A percentile compares a stretch with the other conserved stretches of the same genome.
Conservation (phyloP, 2,329 filamentous ascomycete species). For the Ascochyta viciae-villosae region DNA sequence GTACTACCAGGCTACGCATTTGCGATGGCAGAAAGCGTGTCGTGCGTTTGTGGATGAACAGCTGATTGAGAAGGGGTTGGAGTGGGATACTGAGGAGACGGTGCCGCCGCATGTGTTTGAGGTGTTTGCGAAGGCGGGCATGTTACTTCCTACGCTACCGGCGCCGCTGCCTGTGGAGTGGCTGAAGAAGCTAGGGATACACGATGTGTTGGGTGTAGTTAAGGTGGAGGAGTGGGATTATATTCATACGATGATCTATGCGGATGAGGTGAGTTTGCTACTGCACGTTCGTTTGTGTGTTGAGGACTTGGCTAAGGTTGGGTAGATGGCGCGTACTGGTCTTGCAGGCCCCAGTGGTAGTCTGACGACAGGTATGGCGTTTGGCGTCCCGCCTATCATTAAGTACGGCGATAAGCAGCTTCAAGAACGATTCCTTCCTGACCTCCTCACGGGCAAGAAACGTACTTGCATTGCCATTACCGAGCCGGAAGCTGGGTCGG, state of each 20-base stretch:
- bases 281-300: not conserved
- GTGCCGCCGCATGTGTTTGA: constrained; percentile 70
- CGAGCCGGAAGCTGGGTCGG: constrained; percentile 75
- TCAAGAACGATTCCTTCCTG: constrained; percentile 73
- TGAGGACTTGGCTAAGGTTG: constrained; percentile 5
- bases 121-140: constrained; percentile 69
- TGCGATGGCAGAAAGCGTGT: constrained; percentile 71
- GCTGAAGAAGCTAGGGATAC: constrained; percentile 70
- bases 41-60: constrained; percentile 71
- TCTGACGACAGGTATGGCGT: constrained; percentile 75
- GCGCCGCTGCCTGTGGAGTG: constrained; percentile 72
- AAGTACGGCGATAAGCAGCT: constrained; percentile 70
- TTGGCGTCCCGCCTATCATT: constrained; percentile 73
- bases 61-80: constrained; percentile 66
- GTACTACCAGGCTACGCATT: constrained; percentile 72
- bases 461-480: constrained; percentile 79
- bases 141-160: constrained; percentile 74
- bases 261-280: constrained; percentile 62
- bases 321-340: constrained; percentile 68
- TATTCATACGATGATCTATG: constrained; percentile 73
- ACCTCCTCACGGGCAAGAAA: constrained; percentile 70
- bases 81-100: constrained; percentile 72
- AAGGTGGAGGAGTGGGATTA: constrained; percentile 78
- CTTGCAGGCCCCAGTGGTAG: constrained; percentile 68
- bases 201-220: constrained; percentile 69